Evolutionary conservation across 2,329 filamentous ascomycete species (phyloP), one percentile per base, ranked within the genome.

Genomic region (Fusarium annulatum): DNA sequence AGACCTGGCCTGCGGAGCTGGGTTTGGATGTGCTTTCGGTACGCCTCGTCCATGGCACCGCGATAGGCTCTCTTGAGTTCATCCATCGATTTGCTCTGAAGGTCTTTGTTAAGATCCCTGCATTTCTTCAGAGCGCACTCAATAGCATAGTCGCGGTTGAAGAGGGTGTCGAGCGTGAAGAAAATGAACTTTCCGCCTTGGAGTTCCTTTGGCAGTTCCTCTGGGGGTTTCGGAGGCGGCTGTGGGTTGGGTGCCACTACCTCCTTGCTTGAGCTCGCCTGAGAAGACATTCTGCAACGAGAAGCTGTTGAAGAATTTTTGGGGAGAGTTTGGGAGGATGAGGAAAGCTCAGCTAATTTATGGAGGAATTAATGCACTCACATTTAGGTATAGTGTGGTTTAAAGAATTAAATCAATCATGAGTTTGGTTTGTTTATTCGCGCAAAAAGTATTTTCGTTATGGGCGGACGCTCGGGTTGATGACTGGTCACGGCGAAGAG

Each of bases 1-100:
- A 9, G 0, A 2, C 3, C 9, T n/a, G 10, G 7, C 7, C 21
- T 3, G 3, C 8, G 19, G 8, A 49, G 4, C 15, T 30, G 46
- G 15, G 15, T 2, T 3, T 5, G 7, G 21, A 51, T 18, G 15
- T 18, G 28, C 5, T n/a, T 16, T 18, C 3, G 10, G 12, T 33
- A 51, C 21, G 28, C 28, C 4, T 8, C 21, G 9, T 16, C 8
- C 28, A 51, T 51, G 10, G 28, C 48, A 18, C 2, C 5, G 3
- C 16, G 21, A 18, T 51, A 51, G 7, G 10, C 48, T 9, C 3
- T 7, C 8, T 51, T 51, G 7, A 51, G 15, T 4, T 38, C 23
- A 1, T 28, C 33, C 12, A 36, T 11, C 2, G 33, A 2, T 38
- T 38, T 53, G 18, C 16, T 8, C 5, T 3, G 2, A 11, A 53